Base-by-base conservation (phyloP, 139 green algal genomes). In the Edaphochlamys debaryana region DNA sequence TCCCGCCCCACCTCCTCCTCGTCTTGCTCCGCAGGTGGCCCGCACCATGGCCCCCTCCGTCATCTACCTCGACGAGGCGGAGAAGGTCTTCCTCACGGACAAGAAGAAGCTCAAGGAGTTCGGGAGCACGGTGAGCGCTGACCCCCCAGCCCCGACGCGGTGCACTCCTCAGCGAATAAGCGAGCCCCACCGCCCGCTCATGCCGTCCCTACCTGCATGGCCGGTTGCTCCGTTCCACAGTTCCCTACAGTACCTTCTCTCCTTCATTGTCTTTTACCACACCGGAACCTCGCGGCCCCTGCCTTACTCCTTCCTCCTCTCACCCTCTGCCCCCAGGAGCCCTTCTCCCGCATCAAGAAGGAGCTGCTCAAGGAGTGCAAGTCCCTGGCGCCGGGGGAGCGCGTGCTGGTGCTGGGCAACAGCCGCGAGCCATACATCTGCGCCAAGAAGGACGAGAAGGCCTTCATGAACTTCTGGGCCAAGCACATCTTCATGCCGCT, bases 41-140 rank as follows among this genome's bases (percentile, higher is more conserved):
- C 86, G 82, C 66, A 94, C 89, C 37, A 94, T 98, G 92, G 93
- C 94, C 0, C 96, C 96, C 19, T 91, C 88, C 22, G 88, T 99
- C 20, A 96, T 99, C 87, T 95, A 94, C 88, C 93, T 99, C 32
- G 93, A 98, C 64, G 92, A 98, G 85, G 88, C 91, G 36, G 96
- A 99, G 69, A 96, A 97, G 92, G 94, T 98, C 41, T 98, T 99
- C 86, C 41, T 96, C 2, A 89, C 56, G 0, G 95, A 98, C 84
- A 97, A 96, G 89, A 98, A 96, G 87, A 95, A 94, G 74, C 74
- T 91, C 23, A 93, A 93, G 75, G 90, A 95, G 87, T 93, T 94
- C 79, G 93, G 90, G 0, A 91, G 85, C 34, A 87, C 85, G 60
- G 89, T 93, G 84, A 34, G 85, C 25, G 19, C 11, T 20, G n/a